phyloP scores from a whole-genome alignment of 768 basidiomycete species.

The Lentinula guzmanii region DNA sequence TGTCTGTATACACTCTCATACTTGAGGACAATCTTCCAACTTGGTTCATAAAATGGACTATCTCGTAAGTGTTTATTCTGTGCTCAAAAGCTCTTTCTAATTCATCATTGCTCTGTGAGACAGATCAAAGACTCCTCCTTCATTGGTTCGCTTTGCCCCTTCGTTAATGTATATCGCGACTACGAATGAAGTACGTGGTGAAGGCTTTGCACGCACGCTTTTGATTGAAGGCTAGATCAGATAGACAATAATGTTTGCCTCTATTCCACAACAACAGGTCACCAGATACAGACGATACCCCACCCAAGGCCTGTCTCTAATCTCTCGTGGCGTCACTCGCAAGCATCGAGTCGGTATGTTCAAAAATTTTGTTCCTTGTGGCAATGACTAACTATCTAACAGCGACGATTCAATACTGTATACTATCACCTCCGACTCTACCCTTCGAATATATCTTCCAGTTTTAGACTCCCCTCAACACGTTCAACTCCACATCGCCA shows the following conservation, averaged over 20 bases:
- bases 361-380: constrained; percentile 7
- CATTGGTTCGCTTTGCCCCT: constrained; percentile 61
- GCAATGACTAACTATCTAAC: background rate
- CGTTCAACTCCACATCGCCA: constrained; percentile 76
- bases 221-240: constrained; percentile 25
- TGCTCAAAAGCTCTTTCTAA: background rate
- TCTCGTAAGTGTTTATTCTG: constrained; percentile 34
- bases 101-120: background rate
- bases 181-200: constrained; percentile 43
- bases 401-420: constrained; percentile 78
- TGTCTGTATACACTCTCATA: constrained; percentile 73
- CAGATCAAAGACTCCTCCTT: constrained; percentile 38
- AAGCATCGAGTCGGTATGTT: constrained; percentile 59
- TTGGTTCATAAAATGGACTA: constrained; percentile 78
- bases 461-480: constrained; percentile 82
- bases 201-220: background rate
- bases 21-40: constrained; percentile 79
- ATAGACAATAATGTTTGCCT: constrained; percentile 53
- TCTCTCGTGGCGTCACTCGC: constrained; percentile 69
- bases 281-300: constrained; percentile 58
- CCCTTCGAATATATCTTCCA: constrained; percentile 79
- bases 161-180: constrained; percentile 71
- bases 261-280: constrained; percentile 69
- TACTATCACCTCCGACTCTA: constrained; percentile 78
- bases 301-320: constrained; percentile 73